A percentile compares a stretch with the other conserved stretches of the same genome.
Evolutionary conservation across 768 basidiomycete genomes (phyloP).

Genomic region (Boletus subparvulus): DNA sequence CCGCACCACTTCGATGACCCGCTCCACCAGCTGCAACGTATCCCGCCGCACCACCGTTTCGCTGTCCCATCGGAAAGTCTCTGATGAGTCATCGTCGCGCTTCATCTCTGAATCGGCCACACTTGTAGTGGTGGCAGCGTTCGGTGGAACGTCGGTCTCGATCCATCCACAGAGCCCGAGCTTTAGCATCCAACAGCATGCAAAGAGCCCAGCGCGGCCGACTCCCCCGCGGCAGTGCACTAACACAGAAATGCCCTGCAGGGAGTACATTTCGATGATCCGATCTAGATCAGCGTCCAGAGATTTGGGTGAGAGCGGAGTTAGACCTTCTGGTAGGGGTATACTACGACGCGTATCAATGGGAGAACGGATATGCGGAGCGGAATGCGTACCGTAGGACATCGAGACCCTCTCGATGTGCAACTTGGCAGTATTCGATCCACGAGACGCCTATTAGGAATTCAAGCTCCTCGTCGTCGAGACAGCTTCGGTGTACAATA

Average conservation of each 20-base stretch:
- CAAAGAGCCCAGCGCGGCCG: slow-evolving; percentile 88
- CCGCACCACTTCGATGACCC: slow-evolving; percentile 70
- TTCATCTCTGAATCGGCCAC: slow-evolving; percentile 14
- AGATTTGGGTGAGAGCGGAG: slow-evolving; percentile 56
- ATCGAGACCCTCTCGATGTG: slow-evolving; percentile 67
- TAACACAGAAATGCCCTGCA: slow-evolving; percentile 67
- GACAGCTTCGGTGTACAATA: slow-evolving; percentile 50
- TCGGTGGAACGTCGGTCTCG: slow-evolving; percentile 23
- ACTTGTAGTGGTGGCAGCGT: neutral
- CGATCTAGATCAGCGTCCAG: slow-evolving; percentile 67
- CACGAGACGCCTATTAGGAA: slow-evolving; percentile 82
- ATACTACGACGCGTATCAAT: slow-evolving; percentile 46
- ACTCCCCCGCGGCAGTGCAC: slow-evolving; percentile 95
- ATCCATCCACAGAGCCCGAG: slow-evolving; percentile 85
- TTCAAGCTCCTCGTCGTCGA: slow-evolving; percentile 81
- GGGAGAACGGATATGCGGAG: neutral
- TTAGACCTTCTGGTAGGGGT: slow-evolving; percentile 87
- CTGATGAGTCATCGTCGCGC: neutral
- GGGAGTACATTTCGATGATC: slow-evolving; percentile 70
- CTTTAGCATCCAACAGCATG: slow-evolving; percentile 90
- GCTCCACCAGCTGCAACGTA: slow-evolving; percentile 67
- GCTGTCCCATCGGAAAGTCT: slow-evolving; percentile 18
- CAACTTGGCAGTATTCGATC: slow-evolving; percentile 67
- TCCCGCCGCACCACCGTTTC: slow-evolving; percentile 37
- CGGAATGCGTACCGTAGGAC: slow-evolving; percentile 60